Conservation (phyloP, 2,329 filamentous ascomycete species). For the Alternaria gaisen region DNA sequence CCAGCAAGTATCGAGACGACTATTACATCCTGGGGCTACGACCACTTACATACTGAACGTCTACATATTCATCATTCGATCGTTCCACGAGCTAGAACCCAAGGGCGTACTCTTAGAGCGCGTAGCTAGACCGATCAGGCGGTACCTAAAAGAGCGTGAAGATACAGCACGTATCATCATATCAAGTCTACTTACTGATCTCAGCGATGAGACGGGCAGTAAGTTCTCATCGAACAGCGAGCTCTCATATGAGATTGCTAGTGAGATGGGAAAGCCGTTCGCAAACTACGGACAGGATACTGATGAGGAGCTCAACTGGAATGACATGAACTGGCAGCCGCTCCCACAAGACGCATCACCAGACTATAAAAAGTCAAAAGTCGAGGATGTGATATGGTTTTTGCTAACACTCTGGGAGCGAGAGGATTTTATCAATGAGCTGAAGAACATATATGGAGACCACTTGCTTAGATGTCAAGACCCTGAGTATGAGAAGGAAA, state of each 20-base stretch:
- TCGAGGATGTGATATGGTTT: conserved; percentile 90
- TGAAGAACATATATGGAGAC: conserved; percentile 88
- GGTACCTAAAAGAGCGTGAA: conserved; percentile 79
- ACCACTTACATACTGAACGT: conserved; percentile 78
- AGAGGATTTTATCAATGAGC: conserved; percentile 94
- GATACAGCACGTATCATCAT: conserved; percentile 83
- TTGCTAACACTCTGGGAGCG: conserved; percentile 87
- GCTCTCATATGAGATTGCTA: conserved; percentile 71
- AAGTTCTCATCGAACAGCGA: conserved; percentile 67
- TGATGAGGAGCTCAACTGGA: conserved; percentile 79
- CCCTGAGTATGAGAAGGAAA: conserved; percentile 75
- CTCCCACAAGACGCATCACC: conserved; percentile 92
- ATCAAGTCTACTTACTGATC: conserved; percentile 72
- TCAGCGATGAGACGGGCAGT: conserved; percentile 57
- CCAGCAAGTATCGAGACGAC: conserved; percentile 68
- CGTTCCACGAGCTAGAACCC: conserved; percentile 77
- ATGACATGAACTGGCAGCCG: conserved; percentile 92
- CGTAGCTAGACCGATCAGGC: conserved; percentile 75
- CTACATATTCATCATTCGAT: conserved; percentile 81
- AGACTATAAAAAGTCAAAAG: conserved; percentile 86
- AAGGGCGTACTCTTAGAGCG: conserved; percentile 80
- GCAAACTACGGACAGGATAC: conserved; percentile 62
- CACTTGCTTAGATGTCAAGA: conserved; percentile 73
- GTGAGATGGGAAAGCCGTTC: conserved; percentile 70
- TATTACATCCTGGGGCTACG: conserved; percentile 79